Evolutionary conservation across 1,284 basidiomycete species (phyloP), one percentile per base, ranked within the genome.

Genomic region (Cryptococcus sp.): DNA sequence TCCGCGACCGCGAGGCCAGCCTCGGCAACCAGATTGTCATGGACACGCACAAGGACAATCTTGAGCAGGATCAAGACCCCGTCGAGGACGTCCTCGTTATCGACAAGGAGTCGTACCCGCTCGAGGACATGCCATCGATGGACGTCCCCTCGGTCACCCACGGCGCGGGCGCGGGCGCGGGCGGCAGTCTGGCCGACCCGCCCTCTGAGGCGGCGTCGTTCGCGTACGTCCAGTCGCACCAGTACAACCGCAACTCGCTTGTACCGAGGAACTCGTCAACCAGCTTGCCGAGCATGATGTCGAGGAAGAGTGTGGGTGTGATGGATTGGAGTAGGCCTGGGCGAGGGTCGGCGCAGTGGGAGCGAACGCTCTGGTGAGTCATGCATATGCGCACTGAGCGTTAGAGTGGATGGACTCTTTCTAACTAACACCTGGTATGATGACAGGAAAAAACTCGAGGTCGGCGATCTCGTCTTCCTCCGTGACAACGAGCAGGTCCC

Each of bases 401-500:
- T 23, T 23, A 9, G 20, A 21, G 8, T 46, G 42, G 23, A 48
- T 24, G 35, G 35, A 16, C n/a, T 4, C 28, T 33, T 33, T 4
- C 28, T n/a, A n/a, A 20, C 42, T 48, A 33, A 46, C 39, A 45
- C 48, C 38, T 48, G 43, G 24, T 15, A 16, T 16, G 28, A 23
- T 18, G 37, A 13, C 45, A 70, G 69, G 95, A 98, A 98, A 81
- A 97, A 98, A 80, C 82, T 98, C 48, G 92, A 96, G 75, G 94
- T 97, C 5, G 95, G 95, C n/a, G 95, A 98, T 72, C 78, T 98
- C 23, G 89, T 98, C 23, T 79, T 97, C 1, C 80, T 98, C 24
- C 82, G 87, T 53, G 91, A 97, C 69, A 89, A 97, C 73, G 95
- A 98, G 59, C 92, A 96, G 77, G 87, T 98, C 7, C 94, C 95